phyloP scores from a whole-genome alignment of 2,329 filamentous ascomycete genomes.

The Xylaria sp. region DNA sequence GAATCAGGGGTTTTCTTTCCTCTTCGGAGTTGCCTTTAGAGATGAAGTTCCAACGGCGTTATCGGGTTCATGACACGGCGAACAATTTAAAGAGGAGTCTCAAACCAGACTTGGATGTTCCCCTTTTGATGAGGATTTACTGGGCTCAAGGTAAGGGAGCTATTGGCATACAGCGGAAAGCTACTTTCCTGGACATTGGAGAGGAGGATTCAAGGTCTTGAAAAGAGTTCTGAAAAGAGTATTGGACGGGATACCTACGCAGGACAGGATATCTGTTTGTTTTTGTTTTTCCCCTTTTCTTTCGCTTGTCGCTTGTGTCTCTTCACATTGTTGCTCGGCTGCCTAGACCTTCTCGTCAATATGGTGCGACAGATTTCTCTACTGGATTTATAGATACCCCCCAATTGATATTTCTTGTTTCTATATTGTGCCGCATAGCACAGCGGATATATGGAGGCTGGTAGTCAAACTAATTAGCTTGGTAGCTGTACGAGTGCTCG shows the following conservation, averaged over 20 bases:
- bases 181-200: neutral
- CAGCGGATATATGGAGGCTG: neutral
- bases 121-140: neutral
- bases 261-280: neutral
- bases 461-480: neutral
- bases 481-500: neutral
- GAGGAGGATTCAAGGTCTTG: no score
- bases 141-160: neutral
- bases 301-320: no score
- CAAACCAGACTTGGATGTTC: neutral
- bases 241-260: constrained; percentile 10
- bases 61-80: constrained; percentile 10
- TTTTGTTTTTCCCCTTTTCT: no score
- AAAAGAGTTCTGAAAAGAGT: constrained; percentile 7
- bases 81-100: neutral
- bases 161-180: neutral
- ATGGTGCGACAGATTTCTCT: neutral
- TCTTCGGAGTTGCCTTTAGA: constrained; percentile 17
- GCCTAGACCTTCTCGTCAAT: constrained; percentile 7
- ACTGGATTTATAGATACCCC: constrained; percentile 26
- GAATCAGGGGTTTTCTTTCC: constrained; percentile 2
- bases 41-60: constrained; percentile 18
- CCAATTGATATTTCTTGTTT: constrained; percentile 11
- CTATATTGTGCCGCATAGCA: neutral
- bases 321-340: constrained; percentile 4